A percentile compares a stretch with the other conserved stretches of the same genome.
These are phyloP conservation scores for Wickerhamiella parazyma DNA, from an alignment of 805 yeast genomes.

Conservation along the genomic window DNA sequence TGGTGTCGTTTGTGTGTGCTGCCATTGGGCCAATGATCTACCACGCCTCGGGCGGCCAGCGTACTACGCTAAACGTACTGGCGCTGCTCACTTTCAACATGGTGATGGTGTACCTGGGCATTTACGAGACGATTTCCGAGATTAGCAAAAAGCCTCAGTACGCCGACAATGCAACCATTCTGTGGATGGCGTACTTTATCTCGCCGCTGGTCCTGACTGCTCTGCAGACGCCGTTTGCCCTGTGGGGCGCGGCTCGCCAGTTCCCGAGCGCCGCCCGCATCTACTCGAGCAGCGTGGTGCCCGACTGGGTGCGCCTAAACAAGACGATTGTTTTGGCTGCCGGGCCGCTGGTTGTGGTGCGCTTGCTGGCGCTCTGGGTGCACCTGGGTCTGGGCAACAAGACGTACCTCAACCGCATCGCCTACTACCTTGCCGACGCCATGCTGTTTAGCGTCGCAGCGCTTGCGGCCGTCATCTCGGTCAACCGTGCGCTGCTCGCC, in stretches of 20 bases:
- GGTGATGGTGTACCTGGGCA: conserved; percentile 12
- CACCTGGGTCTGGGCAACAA: conserved; percentile 7
- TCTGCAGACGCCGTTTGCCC: conserved; percentile 18
- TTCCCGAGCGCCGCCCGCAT: conserved; percentile 20
- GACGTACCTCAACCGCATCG: conserved; percentile 14
- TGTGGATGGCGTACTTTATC: conserved; percentile 3
- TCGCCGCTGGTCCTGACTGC: conserved; percentile 9
- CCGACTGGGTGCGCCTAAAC: conserved; percentile 22
- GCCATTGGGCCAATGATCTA: conserved; percentile 17
- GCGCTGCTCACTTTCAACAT: conserved; percentile 14
- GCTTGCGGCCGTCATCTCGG: conserved; percentile 19
- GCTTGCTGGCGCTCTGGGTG: conserved; percentile 11
- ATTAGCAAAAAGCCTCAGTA: neutral
- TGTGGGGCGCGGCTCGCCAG: conserved; percentile 15
- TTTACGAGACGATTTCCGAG: conserved; percentile 1
- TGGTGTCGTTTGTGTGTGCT: conserved; percentile 12
- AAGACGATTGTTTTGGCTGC: conserved; percentile 18
- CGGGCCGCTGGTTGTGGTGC: conserved; percentile 15
- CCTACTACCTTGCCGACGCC: conserved; percentile 13
- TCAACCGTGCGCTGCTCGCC: conserved; percentile 21
- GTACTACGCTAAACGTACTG: conserved; percentile 11
- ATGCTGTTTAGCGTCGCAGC: conserved; percentile 17
- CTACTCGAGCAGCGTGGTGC: conserved; percentile 19
- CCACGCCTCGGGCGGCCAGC: conserved; percentile 19
- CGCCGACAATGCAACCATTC: conserved; percentile 3